Evolutionary conservation across 441 rosid species (phyloP), one percentile per base, ranked within the genome.

Genomic region (Gossypium laxum): DNA sequence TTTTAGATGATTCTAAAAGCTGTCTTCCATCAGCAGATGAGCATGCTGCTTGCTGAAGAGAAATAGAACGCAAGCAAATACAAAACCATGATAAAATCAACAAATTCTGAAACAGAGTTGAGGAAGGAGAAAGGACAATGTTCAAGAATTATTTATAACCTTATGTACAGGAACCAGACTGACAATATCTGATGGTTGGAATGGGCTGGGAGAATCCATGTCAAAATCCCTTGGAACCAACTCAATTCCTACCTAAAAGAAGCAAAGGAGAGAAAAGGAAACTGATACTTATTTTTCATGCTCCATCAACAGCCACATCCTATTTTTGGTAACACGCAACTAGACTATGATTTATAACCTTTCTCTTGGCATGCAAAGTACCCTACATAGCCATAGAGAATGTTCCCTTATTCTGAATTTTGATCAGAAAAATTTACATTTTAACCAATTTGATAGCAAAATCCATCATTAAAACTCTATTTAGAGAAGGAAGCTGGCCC

Each of bases 21-120:
- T 86, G 90, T 63, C 92, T 84, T 75, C 92, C 92, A 79, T 88
- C 90, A 14, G 92, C 92, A 77, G 92, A 85, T 56, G 92, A 85
- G 82, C 89, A 88, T 58, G 92, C 85, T 60, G 86, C 85, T 84
- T 80, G 86, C 86, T 83, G 83, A 78, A 79, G 58, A 79, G 73
- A 48, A 66, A 69, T 54, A 81, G 52, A 78, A 74, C 11, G 52
- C 52, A 62, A 52, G 26, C 34, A 59, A 38, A 54, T 15, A 78
- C 2, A 68, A 32, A 43, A 24, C 54, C 26, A 58, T 1, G 60
- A 21, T 60, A 45, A 69, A 69, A 60, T 58, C 56, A 74, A 77
- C 12, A 21, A 64, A 14, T 18, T 67, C 10, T 19, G 50, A 58
- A 69, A 67, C 63, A 71, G 66, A 45, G 17, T 34, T 59, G 18